Base-by-base conservation (phyloP, 176 grass and related monocot genomes). In the Oryza brachyantha region DNA sequence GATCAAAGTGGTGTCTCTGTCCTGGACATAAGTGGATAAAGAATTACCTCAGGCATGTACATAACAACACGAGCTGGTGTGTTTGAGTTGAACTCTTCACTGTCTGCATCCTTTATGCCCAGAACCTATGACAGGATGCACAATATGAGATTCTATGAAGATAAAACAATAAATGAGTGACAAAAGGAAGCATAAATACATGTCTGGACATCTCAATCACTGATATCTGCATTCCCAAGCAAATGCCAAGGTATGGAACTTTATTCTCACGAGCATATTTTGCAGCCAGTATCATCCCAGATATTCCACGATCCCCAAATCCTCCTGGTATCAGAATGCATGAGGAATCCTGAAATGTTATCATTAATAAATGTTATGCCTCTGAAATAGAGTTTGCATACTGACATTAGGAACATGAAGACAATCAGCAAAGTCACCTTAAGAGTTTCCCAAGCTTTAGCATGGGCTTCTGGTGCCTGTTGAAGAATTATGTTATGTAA, bases 161-260 rank as follows among this genome's bases (percentile, higher is more conserved):
- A 17, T 77, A 77, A 58, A 17, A 61, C 79, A 12, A 41, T 68
- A 13, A 7, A 37, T 31, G 74, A 62, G 45, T 76, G 61, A 35
- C 64, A 63, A 67, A 45, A 61, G 52, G 71, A 88, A 84, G 58
- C 46, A 24, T 65, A 83, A 75, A 74, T 76, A 98, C 96, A 81
- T 89, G 61, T 98, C 88, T 86, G 19, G 92, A 85, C 61, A 98
- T 98, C 84, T 94, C 92, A 79, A 98, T 93, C 84, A 98, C 96
- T 25, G 96, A 94, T 74, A 98, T 94, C 86, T 98, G 96, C 96
- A 98, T 94, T 74, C 96, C 92, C 90, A 94, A 85, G 88, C 92
- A 98, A 93, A 98, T 98, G 76, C 96, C 96, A 83, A 98, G 96
- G 69, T 98, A 98, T 74, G 96, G 96, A 81, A 98, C 88, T 81